Conservation (phyloP, 2,329 filamentous ascomycete species). For the Xylaria hypoxylon region DNA sequence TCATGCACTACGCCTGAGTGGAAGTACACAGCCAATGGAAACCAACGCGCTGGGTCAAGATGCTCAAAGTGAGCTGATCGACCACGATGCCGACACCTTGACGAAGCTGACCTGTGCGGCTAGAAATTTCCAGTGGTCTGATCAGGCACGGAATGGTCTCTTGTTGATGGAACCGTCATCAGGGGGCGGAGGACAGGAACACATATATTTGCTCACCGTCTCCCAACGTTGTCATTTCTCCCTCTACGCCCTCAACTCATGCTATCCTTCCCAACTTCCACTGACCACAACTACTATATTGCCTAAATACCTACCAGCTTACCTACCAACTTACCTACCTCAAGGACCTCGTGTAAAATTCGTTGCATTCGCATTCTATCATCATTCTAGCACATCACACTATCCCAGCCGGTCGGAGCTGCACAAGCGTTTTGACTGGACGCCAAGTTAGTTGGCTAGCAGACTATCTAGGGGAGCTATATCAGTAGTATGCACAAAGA, state of each 20-base stretch:
- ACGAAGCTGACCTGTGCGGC: slow-evolving; percentile 34
- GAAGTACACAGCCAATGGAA: slow-evolving; percentile 37
- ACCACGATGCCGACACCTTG: slow-evolving; percentile 26
- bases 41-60: slow-evolving; percentile 37
- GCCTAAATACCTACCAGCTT: slow-evolving; percentile 4
- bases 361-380: slow-evolving; percentile 13
- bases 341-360: background rate
- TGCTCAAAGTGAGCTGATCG: slow-evolving; percentile 39
- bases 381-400: slow-evolving; percentile 14
- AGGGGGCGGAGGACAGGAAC: slow-evolving; percentile 34
- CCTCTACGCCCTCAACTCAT: slow-evolving; percentile 23
- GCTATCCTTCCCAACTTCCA: slow-evolving; percentile 15
- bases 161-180: slow-evolving; percentile 34
- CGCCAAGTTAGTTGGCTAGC: slow-evolving; percentile 28
- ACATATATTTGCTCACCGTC: slow-evolving; percentile 36
- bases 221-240: slow-evolving; percentile 18
- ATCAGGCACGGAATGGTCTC: slow-evolving; percentile 35
- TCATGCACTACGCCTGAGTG: slow-evolving; percentile 36
- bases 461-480: slow-evolving; percentile 24
- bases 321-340: slow-evolving; percentile 26
- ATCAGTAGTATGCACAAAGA: slow-evolving; percentile 19
- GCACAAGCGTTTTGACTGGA: slow-evolving; percentile 20
- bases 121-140: slow-evolving; percentile 36
- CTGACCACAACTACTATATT: slow-evolving; percentile 18
- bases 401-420: slow-evolving; percentile 23